phyloP scores from a whole-genome alignment of 768 basidiomycete species.

The Mrakia blollopis region DNA sequence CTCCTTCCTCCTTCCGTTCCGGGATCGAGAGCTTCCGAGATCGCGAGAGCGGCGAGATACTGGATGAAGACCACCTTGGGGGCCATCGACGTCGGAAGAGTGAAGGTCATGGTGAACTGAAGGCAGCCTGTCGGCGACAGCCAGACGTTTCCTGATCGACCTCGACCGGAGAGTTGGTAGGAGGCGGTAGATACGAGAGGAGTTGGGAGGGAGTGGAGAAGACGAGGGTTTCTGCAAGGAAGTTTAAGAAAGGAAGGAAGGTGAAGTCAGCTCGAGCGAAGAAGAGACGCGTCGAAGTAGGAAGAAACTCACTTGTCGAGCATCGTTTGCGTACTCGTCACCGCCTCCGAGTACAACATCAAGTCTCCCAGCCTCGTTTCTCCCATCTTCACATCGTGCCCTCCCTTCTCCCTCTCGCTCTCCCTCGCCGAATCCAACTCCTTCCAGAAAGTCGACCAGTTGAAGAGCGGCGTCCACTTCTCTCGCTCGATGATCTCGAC shows the following conservation, averaged over 20 bases:
- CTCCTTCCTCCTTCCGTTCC: conserved; percentile 47
- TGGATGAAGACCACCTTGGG: conserved; percentile 83
- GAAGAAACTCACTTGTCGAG: conserved; percentile 69
- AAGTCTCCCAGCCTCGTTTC: conserved; percentile 58
- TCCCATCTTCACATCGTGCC: background rate
- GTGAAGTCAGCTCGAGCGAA: background rate
- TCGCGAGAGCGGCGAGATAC: conserved; percentile 82
- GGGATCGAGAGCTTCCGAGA: conserved; percentile 76
- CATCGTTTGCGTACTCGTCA: conserved; percentile 93
- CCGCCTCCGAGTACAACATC: conserved; percentile 77
- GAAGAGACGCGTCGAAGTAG: background rate
- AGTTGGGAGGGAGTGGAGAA: conserved; percentile 64
- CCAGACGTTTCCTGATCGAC: conserved; percentile 85
- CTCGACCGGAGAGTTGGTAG: conserved; percentile 79
- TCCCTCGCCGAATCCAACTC: conserved; percentile 45
- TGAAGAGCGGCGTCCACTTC: conserved; percentile 67
- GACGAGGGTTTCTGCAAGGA: conserved; percentile 62
- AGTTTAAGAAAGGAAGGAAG: background rate
- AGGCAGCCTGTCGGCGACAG: conserved; percentile 86
- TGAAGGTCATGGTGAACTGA: conserved; percentile 70
- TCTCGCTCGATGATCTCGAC: conserved; percentile 34
- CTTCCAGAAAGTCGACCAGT: conserved; percentile 58
- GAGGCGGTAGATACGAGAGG: conserved; percentile 80
- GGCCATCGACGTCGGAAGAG: conserved; percentile 55
- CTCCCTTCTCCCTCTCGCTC: background rate